These are phyloP conservation scores for Chenopodium quinoa DNA, from an alignment of 148 eudicot species.

Conservation along the genomic window DNA sequence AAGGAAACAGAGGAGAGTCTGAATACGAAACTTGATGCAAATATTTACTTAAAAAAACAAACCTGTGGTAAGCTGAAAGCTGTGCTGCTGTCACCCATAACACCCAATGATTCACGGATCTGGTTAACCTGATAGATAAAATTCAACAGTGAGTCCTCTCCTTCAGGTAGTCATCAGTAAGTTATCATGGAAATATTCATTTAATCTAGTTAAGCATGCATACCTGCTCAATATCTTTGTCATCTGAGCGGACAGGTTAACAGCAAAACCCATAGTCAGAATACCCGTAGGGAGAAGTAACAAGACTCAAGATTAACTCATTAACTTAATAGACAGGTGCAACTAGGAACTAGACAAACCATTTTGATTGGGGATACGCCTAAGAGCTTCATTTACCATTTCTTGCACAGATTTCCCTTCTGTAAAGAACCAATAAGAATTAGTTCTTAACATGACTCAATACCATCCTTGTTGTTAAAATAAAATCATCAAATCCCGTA, in stretches of 20 bases:
- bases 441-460: slow-evolving; percentile 6
- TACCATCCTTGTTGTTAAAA: background rate
- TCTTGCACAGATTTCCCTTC: slow-evolving; percentile 95
- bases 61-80: slow-evolving; percentile 99
- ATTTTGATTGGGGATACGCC: slow-evolving; percentile 64
- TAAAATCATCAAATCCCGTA: background rate
- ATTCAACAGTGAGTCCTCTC: slow-evolving; percentile 7
- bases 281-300: background rate
- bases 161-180: slow-evolving; percentile 1
- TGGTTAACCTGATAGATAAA: slow-evolving; percentile 67
- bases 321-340: background rate
- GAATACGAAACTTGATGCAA: background rate
- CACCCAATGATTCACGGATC: slow-evolving; percentile 88
- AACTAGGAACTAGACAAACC: slow-evolving; percentile 48
- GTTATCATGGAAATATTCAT: background rate
- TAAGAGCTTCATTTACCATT: slow-evolving; percentile 94
- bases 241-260: slow-evolving; percentile 46
- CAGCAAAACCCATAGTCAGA: slow-evolving; percentile 33
- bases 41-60: slow-evolving; percentile 18
- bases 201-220: background rate
- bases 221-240: slow-evolving; percentile 95
- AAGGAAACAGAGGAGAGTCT: background rate
- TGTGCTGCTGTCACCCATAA: slow-evolving; percentile 94
- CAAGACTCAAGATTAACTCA: background rate
- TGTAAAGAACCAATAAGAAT: slow-evolving; percentile 31